Percentiles rank a stretch among this genome's conserved stretches.
phyloP scores from a whole-genome alignment of 1,139 yeast species.

The Debaryomyces fabryi region DNA sequence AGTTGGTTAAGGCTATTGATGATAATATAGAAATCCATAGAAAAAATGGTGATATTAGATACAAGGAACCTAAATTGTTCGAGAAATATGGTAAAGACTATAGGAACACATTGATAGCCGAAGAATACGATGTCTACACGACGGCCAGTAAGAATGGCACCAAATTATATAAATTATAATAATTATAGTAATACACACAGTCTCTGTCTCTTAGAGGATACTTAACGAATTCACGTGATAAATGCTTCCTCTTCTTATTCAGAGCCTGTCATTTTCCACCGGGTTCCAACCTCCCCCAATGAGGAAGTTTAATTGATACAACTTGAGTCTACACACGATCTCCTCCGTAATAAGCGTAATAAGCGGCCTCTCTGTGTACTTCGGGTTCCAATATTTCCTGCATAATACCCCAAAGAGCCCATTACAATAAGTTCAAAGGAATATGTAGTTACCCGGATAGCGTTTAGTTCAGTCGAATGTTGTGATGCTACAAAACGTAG shows the following conservation, averaged over 20 bases:
- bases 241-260: neutral
- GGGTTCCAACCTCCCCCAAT: neutral
- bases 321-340: neutral
- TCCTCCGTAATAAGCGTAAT: neutral
- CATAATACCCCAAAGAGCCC: neutral
- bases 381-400: neutral
- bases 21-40: slow-evolving; percentile 3
- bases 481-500: slow-evolving; percentile 12
- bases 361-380: neutral
- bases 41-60: slow-evolving; percentile 8
- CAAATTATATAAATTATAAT: neutral
- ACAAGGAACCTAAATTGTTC: slow-evolving; percentile 2
- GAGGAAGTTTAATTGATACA: neutral
- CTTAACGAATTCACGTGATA: too few species aligned
- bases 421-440: neutral
- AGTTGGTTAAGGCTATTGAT: slow-evolving; percentile 12
- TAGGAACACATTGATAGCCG: neutral
- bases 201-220: too few species aligned
- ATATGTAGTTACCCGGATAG: slow-evolving; percentile 7
- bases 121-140: neutral
- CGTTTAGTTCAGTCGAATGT: slow-evolving; percentile 11
- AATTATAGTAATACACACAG: too few species aligned
- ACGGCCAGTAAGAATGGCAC: neutral
- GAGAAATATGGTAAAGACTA: slow-evolving; percentile 6
- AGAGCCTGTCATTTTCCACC: neutral